Evolutionary conservation across 1,139 yeast genomes (phyloP), one percentile per base, ranked within the genome.

Genomic region (Blastobotrys illinoisensis): DNA sequence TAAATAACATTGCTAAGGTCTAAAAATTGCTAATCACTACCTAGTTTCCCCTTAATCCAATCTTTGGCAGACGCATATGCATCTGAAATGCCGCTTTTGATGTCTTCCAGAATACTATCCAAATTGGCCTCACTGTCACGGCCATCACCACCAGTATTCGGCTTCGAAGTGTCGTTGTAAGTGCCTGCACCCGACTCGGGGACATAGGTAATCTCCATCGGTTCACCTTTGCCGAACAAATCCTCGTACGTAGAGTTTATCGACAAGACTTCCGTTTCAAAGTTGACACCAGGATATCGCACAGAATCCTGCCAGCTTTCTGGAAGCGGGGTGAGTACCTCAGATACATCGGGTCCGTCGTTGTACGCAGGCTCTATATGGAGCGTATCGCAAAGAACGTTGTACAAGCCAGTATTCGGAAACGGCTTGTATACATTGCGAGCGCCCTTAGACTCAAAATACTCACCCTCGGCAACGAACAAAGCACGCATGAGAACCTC

Each of bases 381-480:
- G 52, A 88, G 71, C 1, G 88, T 75, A 24, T 85, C 88, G 68
- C 96, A 87, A 2, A 91, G 61, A 43, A 90, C 74, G 61, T 85
- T 82, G 69, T 88, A 91, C 7, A 91, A 78, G 58, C 88, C 88
- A 9, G 79, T 75, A 67, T 89, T 91, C 6, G 76, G 73, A 64
- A 91, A 87, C 1, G 97, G 96, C 57, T 73, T 68, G 24, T 86
- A 69, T 54, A 50, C 56, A 16, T 69, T 65, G 7, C 67, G 68
- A 0, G 65, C 57, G n/a, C 67, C 59, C 23, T 64, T 62, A 1
- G 64, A 60, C 48, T 77, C 67, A 69, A 89, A 89, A 65, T 79
- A 87, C 1, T 97, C 97, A 0, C 98, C 98, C 6, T 78, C 70
- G 0, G 86, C 96, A 47, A 88, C 65, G 67, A 91, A 91, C 13